phyloP scores from a whole-genome alignment of 768 basidiomycete species.

The Suillus clintonianus region DNA sequence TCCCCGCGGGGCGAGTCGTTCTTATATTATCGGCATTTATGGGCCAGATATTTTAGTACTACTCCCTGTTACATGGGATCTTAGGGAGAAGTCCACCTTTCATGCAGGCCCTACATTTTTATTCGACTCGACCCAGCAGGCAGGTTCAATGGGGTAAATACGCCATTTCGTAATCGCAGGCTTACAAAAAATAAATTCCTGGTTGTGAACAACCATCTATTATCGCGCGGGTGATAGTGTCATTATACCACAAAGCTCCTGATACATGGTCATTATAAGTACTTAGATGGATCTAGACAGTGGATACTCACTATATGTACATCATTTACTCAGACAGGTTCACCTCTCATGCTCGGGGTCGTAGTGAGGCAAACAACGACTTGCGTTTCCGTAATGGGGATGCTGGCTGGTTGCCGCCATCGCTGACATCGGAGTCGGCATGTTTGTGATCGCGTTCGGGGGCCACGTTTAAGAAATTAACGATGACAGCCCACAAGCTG shows the following conservation, averaged over 20 bases:
- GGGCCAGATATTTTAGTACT: neutral
- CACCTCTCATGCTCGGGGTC: conserved; percentile 5
- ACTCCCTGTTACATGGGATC: neutral
- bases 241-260: neutral
- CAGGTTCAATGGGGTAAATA: neutral
- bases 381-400: conserved; percentile 21
- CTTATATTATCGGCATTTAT: neutral
- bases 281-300: neutral
- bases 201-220: neutral
- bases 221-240: neutral
- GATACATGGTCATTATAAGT: neutral
- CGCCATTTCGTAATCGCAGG: neutral
- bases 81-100: neutral
- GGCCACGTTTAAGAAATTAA: conserved; percentile 60
- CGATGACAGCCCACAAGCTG: conserved; percentile 67
- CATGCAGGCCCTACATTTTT: neutral
- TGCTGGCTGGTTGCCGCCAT: neutral
- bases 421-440: conserved; percentile 16
- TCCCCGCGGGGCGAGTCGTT: neutral
- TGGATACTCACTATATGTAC: neutral
- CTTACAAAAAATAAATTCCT: neutral
- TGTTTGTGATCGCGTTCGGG: conserved; percentile 45
- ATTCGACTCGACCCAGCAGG: neutral
- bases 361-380: conserved; percentile 28
- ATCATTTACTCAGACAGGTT: neutral